Evolutionary conservation across 371 early-diverging fungal species (phyloP), one percentile per base, ranked within the genome.

Genomic region (Rhizopus stolonifer): DNA sequence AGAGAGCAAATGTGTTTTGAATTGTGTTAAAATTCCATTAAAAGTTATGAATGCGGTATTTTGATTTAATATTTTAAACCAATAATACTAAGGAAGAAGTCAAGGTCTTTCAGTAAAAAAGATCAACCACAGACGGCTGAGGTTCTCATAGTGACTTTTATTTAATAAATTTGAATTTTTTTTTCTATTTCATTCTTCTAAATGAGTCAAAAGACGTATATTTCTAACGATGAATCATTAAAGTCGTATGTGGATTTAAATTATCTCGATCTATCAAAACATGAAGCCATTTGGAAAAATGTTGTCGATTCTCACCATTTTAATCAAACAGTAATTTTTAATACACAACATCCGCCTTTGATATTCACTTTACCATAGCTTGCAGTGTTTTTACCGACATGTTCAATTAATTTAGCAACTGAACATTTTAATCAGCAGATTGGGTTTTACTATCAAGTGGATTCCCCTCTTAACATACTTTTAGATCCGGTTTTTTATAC

Each of bases 301-400:
- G 31, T 65, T 10, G 79, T 83, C 25, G 49, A 65, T 14, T 48
- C 60, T 3, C 83, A 83, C 51, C 73, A 79, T 13, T 83, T 80
- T 36, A 83, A 83, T 61, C 70, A 76, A 51, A 61, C 64, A 46
- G 80, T 81, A 74, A 23, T 15, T 51, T 15, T 26, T 18, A 48
- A 9, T 23, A 8, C 14, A 32, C 18, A 33, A 29, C 38, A 42
- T 21, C 10, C 31, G 10, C 14, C 19, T 21, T 22, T 24, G 4
- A 17, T 22, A 21, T 26, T 39, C n/a, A 11, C 4, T 13, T 51
- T 32, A 52, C 5, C 6, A 10, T 50, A 60, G 61, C 26, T 66
- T 4, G 44, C 57, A 25, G 39, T 65, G 4, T 52, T 64, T 25
- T 45, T 74, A 59, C 75, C 64, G 32, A 45, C 64, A 49, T 55